Conservation (phyloP, 177 flowering plant genomes). For the Telopea speciosissima region DNA sequence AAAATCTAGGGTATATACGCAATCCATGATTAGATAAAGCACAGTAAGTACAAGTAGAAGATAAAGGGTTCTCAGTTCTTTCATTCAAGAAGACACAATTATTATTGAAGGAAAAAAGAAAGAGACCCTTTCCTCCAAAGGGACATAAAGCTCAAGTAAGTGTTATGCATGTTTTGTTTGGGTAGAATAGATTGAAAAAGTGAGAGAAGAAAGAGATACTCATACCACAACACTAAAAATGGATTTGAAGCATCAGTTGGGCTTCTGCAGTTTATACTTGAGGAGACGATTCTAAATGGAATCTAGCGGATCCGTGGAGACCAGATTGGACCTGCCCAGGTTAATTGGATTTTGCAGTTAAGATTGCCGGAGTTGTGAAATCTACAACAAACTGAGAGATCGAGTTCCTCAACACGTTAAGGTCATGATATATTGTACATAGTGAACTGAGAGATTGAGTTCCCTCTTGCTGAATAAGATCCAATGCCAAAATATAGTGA, state of each 20-base stretch:
- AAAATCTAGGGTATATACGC: slow-evolving; percentile 30
- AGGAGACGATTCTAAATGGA: too few species aligned
- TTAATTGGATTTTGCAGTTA: neutral
- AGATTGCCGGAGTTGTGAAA: too few species aligned
- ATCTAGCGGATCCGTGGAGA: neutral
- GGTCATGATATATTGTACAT: too few species aligned
- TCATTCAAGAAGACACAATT: slow-evolving; percentile 29
- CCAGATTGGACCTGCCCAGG: slow-evolving; percentile 1
- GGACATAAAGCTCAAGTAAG: slow-evolving; percentile 34
- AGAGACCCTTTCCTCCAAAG: slow-evolving; percentile 37
- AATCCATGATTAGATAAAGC: slow-evolving; percentile 22
- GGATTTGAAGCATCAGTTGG: slow-evolving; percentile 8
- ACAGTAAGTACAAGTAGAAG: slow-evolving; percentile 36
- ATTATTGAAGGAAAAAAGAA: slow-evolving; percentile 36
- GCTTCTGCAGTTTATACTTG: slow-evolving; percentile 12
- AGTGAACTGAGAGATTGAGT: too few species aligned
- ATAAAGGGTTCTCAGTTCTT: slow-evolving; percentile 26
- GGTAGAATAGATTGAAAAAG: neutral
- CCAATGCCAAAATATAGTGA: too few species aligned
- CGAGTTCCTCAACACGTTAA: too few species aligned
- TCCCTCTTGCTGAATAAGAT: too few species aligned
- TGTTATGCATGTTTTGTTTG: slow-evolving; percentile 30
- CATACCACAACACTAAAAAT: slow-evolving; percentile 21
- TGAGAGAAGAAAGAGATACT: neutral
- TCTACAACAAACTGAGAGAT: too few species aligned